Evolutionary conservation across 2,329 filamentous ascomycete genomes (phyloP), one percentile per base, ranked within the genome.

Genomic region (Ophiocordyceps camponoti-floridani): DNA sequence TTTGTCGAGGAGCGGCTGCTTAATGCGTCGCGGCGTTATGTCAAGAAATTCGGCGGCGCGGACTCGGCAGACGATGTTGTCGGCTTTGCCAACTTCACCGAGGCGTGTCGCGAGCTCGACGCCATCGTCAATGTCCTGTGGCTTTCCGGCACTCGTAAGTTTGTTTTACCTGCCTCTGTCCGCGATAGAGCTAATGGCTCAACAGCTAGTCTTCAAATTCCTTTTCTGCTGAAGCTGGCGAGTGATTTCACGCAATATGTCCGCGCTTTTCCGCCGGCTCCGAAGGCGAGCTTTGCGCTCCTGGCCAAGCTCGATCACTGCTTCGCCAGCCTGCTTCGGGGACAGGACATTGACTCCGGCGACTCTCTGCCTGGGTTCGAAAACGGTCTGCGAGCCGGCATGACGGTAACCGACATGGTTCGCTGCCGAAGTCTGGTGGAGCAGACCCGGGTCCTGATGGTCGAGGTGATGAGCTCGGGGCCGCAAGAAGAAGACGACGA

Each of bases 321-420:
- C 37, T 94, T 95, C 56, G 75, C 83, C 1, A 84, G 81, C 47
- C 65, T 95, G 10, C 57, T 94, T 1, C 64, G 69, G 23, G 82
- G 83, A 4, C 63, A 72, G 46, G 78, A 94, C 54, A 62, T 78
- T 4, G 73, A 79, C 13, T 79, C 79, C 0, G 72, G 73, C 0
- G 74, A 79, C 37, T 54, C 66, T 0, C 65, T 94, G 1, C 79
- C 84, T 0, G 85, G 86, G 0, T 86, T 88, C 49, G 74, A 77
- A 50, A 69, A 65, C 7, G 73, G 73, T 1, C 64, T 69, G 5
- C 62, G 68, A 1, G 75, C 78, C 0, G 81, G 84, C 1, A 80
- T 84, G 67, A 86, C 79, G 1, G 67, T 62, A 16, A 89, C 84
- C 1, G 86, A 95, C 58, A 94, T 91, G 70, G 86, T 96, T 8